Percentiles rank a stretch among this genome's conserved stretches.
Evolutionary conservation across 495 filamentous ascomycete species (phyloP).

Genomic region (Talaromyces nanjingensis): DNA sequence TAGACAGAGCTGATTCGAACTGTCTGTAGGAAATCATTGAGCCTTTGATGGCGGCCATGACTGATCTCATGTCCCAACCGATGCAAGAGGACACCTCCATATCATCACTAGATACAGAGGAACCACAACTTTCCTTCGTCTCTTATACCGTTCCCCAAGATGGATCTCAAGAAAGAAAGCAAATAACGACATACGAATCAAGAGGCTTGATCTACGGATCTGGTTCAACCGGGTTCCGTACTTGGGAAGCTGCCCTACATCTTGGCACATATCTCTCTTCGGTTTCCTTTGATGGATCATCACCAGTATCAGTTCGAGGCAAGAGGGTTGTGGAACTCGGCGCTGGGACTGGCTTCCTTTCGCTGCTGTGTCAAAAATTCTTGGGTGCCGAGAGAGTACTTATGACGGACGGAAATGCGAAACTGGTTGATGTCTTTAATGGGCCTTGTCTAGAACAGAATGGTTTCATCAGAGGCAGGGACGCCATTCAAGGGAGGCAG

Average conservation of each 20-base stretch:
- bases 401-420: conserved; percentile 74
- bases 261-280: conserved; percentile 63
- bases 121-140: conserved; percentile 61
- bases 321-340: conserved; percentile 79
- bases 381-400: conserved; percentile 57
- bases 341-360: conserved; percentile 80
- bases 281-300: conserved; percentile 23
- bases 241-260: conserved; percentile 91
- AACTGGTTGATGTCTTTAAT: conserved; percentile 59
- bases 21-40: conserved; percentile 66
- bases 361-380: conserved; percentile 71
- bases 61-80: conserved; percentile 49
- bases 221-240: conserved; percentile 80
- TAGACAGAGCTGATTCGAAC: not conserved
- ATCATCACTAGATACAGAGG: not conserved
- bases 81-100: conserved; percentile 44
- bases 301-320: conserved; percentile 27
- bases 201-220: conserved; percentile 62
- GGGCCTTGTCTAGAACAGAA: conserved; percentile 62
- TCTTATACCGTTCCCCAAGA: conserved; percentile 53
- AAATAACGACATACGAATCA: conserved; percentile 47
- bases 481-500: conserved; percentile 13
- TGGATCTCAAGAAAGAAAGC: not conserved
- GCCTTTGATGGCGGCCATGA: conserved; percentile 56
- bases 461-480: conserved; percentile 38